Evolutionary conservation across 805 yeast species (phyloP).

Genomic region (Candida ortonii): DNA sequence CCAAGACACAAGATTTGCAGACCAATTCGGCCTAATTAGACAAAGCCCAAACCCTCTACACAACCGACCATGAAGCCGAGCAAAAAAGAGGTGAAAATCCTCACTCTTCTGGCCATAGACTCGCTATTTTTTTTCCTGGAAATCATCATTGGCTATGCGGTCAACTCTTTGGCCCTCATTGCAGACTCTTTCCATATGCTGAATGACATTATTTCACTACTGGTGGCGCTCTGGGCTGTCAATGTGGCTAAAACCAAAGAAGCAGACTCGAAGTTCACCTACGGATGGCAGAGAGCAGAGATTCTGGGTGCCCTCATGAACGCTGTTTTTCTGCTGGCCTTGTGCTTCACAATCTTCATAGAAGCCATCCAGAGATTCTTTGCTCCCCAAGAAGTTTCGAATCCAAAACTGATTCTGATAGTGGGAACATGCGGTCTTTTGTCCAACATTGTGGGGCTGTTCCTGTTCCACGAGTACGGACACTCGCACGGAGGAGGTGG

Average conservation of each 20-base stretch:
- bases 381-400: constrained; percentile 72
- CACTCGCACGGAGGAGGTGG: constrained; percentile 45
- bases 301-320: constrained; percentile 92
- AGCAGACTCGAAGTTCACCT: constrained; percentile 87
- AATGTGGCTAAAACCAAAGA: constrained; percentile 76
- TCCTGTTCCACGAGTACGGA: constrained; percentile 86
- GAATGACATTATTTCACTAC: constrained; percentile 84
- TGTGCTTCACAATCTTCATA: constrained; percentile 86
- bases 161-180: constrained; percentile 88
- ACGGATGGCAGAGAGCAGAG: constrained; percentile 98
- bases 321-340: constrained; percentile 88
- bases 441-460: constrained; percentile 80
- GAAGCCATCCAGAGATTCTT: constrained; percentile 91
- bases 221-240: constrained; percentile 96
- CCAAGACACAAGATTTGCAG: too few relatives aligned
- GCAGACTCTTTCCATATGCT: constrained; percentile 98
- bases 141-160: constrained; percentile 81
- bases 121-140: constrained; percentile 82
- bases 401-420: constrained; percentile 75
- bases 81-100: constrained; percentile 66
- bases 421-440: constrained; percentile 83
- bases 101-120: constrained; percentile 70
- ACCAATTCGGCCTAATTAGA: too few relatives aligned
- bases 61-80: constrained; percentile 17
- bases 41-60: too few relatives aligned